Conservation (phyloP, 2,329 filamentous ascomycete species). For the Alternaria metachromatica region DNA sequence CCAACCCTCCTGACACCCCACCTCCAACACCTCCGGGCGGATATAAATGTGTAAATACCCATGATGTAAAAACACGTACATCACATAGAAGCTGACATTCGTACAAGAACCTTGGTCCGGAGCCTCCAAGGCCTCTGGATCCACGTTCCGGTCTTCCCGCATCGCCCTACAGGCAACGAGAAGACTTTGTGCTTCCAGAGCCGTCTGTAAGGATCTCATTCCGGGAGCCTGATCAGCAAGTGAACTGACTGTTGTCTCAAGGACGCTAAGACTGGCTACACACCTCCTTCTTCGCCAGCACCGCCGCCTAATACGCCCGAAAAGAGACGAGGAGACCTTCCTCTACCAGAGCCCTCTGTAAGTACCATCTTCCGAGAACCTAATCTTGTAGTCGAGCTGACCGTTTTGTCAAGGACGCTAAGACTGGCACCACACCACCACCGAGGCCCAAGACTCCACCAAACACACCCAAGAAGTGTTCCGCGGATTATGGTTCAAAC, state of each 20-base stretch:
- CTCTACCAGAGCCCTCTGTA: neutral
- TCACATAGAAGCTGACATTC: neutral
- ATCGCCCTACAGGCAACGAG: neutral
- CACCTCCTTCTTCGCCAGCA: neutral
- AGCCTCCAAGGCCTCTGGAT: neutral
- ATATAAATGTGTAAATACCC: neutral
- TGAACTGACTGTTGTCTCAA: neutral
- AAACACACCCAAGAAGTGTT: neutral
- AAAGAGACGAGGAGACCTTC: neutral
- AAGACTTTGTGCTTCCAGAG: neutral
- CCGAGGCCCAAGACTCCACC: neutral
- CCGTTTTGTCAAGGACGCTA: neutral
- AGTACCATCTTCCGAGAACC: neutral
- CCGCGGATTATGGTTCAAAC: neutral
- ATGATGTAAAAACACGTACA: neutral
- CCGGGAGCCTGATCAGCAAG: neutral
- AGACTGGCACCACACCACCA: neutral
- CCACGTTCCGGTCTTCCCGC: neutral
- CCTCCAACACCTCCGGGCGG: neutral
- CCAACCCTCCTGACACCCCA: neutral
- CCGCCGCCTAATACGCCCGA: slow-evolving; percentile 1
- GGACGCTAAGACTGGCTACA: neutral
- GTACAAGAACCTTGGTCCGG: neutral
- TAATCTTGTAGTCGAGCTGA: neutral
- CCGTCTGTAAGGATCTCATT: neutral